These are phyloP conservation scores for Blastobotrys capitulatus DNA, from an alignment of 1,139 yeast species.

Conservation along the genomic window DNA sequence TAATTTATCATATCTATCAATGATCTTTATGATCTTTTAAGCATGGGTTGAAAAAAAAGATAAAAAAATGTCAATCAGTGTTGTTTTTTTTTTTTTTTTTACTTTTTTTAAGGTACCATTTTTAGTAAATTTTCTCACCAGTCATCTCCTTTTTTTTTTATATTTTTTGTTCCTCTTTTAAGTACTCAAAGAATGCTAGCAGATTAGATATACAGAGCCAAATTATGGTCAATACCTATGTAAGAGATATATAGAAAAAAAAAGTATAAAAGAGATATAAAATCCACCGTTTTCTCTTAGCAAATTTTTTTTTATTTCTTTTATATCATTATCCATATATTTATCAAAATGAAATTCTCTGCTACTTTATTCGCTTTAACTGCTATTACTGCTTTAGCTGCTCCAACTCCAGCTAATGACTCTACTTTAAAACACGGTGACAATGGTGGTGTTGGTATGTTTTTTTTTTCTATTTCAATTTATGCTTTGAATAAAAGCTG, in stretches of 20 bases:
- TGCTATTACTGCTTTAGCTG: slow-evolving; percentile 28
- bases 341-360: background rate
- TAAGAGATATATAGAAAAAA: too few species aligned
- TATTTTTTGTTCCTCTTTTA: background rate
- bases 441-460: slow-evolving; percentile 2
- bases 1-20: too few species aligned
- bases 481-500: background rate
- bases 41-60: too few species aligned
- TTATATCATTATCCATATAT: background rate
- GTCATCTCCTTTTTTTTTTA: background rate
- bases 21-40: too few species aligned
- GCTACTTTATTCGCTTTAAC: background rate
- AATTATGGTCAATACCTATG: too few species aligned
- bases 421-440: background rate
- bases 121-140: background rate
- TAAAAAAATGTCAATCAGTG: too few species aligned
- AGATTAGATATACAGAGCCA: too few species aligned
- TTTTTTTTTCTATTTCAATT: background rate
- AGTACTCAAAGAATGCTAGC: too few species aligned
- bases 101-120: background rate
- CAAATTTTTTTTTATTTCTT: background rate
- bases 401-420: slow-evolving; percentile 3
- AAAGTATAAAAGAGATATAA: background rate
- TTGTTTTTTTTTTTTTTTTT: too few species aligned
- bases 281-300: background rate